phyloP scores from a whole-genome alignment of 2,329 filamentous ascomycete genomes.

The Colletotrichum theobromicola region DNA sequence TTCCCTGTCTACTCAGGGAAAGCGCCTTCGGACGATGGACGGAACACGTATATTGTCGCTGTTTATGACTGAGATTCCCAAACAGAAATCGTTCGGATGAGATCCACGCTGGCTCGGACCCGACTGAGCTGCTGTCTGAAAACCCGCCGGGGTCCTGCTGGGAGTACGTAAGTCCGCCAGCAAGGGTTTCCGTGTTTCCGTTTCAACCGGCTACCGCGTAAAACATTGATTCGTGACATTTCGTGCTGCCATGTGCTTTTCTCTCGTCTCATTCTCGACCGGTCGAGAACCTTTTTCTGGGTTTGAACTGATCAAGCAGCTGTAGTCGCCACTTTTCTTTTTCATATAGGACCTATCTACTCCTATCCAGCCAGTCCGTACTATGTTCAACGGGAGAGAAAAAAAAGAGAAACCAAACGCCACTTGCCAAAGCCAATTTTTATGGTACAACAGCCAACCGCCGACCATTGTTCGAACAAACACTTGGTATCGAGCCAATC shows the following conservation, averaged over 20 bases:
- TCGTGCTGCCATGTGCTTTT: background rate
- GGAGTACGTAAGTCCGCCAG: background rate
- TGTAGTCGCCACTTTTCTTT: slow-evolving; percentile 2
- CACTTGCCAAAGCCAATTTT: slow-evolving; percentile 26
- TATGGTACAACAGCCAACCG: slow-evolving; percentile 25
- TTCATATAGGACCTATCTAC: slow-evolving; percentile 22
- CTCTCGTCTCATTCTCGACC: background rate
- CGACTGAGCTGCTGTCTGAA: slow-evolving; percentile 17
- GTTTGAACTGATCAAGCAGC: slow-evolving; percentile 16
- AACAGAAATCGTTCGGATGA: slow-evolving; percentile 21
- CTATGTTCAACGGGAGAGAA: slow-evolving; percentile 7
- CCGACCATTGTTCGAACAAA: slow-evolving; percentile 22
- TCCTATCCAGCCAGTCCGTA: slow-evolving; percentile 22
- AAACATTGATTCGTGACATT: background rate
- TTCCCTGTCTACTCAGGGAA: slow-evolving; percentile 6
- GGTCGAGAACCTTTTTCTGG: background rate
- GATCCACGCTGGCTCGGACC: slow-evolving; percentile 16
- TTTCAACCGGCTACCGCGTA: slow-evolving; percentile 1
- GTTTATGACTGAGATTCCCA: slow-evolving; percentile 13
- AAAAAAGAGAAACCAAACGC: slow-evolving; percentile 22
- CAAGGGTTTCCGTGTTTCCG: background rate
- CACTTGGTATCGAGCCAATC: slow-evolving; percentile 20
- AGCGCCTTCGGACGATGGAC: slow-evolving; percentile 13
- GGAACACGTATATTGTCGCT: slow-evolving; percentile 10
- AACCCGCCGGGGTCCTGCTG: background rate